Evolutionary conservation across 352 stramenopile species (phyloP), one percentile per base, ranked within the genome.

Genomic region (Elongisporangium prolatum): DNA sequence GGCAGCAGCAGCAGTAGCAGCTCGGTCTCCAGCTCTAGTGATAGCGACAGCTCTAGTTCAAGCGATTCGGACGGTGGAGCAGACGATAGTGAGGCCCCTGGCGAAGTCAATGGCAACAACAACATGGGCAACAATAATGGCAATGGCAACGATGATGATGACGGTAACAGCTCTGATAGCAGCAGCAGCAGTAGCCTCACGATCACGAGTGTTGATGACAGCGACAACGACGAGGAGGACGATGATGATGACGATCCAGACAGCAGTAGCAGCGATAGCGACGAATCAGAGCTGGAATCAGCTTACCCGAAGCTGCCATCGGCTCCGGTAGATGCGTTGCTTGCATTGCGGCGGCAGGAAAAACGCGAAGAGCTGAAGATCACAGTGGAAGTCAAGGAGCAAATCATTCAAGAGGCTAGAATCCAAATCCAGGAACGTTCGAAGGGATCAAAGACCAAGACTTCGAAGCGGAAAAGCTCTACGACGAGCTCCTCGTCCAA

Each of bases 301-400:
- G 76, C 77, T 21, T 91, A 91, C 37, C 82, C 79, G 28, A 60
- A 70, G 37, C 59, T 92, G 10, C 76, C 83, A 0, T 51, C 69
- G 8, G 69, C 81, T 10, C 80, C 80, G 1, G 77, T 92, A 20
- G 83, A 92, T 50, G 62, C 64, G 9, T 52, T 92, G 3, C 79
- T 92, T 51, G 57, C 69, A 5, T 64, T 80, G 21, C 73, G 78
- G 40, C 80, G 84, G 50, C 68, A 66, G 60, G 74, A 61, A 48
- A 84, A 85, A 54, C 55, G 66, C 2, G 77, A 88, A 28, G 78
- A 88, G 50, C 49, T 90, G 18, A 71, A 81, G 24, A 60, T 91
- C 40, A 79, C 70, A 13, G 59, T 56, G 9, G 66, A 64, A 20
- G 22, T 68, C 28, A 78, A 74, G 52, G 67, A 77, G 13, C 51